Evolutionary conservation across 331 rosid species (phyloP).

Genomic region (Pyrus hybrid): DNA sequence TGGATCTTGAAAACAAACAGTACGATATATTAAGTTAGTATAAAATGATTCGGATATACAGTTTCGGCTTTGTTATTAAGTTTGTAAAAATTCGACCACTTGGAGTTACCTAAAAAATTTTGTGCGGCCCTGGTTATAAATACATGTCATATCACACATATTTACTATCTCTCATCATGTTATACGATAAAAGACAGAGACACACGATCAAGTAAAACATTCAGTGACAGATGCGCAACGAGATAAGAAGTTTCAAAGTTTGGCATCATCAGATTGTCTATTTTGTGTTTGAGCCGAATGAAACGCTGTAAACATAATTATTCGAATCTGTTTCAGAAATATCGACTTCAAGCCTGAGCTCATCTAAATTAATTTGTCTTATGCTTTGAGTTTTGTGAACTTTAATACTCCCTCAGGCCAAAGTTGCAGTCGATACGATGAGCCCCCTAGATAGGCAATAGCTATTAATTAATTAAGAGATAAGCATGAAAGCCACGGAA

Average conservation of each 20-base stretch:
- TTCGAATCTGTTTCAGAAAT: neutral
- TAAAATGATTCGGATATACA: neutral
- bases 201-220: too few species aligned
- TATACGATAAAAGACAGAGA: accelerated
- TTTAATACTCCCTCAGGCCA: neutral
- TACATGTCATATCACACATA: neutral
- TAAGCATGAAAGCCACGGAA: neutral
- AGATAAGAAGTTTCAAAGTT: neutral
- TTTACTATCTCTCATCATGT: neutral
- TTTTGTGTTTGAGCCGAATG: neutral
- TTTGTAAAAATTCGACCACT: neutral
- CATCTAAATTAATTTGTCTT: neutral
- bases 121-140: neutral
- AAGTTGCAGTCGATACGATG: neutral
- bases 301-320: neutral
- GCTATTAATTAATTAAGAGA: neutral
- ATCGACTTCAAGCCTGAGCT: neutral
- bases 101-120: neutral
- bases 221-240: accelerated
- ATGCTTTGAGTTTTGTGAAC: neutral
- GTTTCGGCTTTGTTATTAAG: neutral
- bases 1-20: neutral
- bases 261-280: neutral
- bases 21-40: neutral
- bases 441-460: too few species aligned